Base-by-base conservation (phyloP, 306 rosid genomes). In the Trichosanthes truncata region DNA sequence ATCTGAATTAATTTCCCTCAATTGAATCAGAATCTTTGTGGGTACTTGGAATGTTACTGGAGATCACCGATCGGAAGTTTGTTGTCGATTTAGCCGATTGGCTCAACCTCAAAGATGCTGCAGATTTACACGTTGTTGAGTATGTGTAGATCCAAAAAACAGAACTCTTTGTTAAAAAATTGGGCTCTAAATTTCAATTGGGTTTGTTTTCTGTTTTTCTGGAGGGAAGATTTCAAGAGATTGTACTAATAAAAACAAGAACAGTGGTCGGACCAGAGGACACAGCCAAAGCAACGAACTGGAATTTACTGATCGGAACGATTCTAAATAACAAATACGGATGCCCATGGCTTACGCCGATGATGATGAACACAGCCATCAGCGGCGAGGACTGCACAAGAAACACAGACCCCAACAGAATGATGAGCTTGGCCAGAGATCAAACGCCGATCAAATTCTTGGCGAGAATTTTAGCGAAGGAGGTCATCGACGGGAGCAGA, bases 41-140 rank as follows among this genome's bases (percentile, higher is more conserved):
- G 97, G 98, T 31, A 90, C 96, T 71, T 95, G 97, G 98, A 95
- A 95, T 87, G 97, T 95, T 36, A 97, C 89, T 14, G 98, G 97
- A 91, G 87, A 78, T 90, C 89, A 23, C 98, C 98, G 6, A 61
- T 82, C 11, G 97, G 93, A 79, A 95, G 97, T 86, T 87, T 92
- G 92, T 87, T 20, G 93, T 89, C 74, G 98, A 95, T 84, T 89
- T 92, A 86, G 97, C 88, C 29, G 97, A 95, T 68, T 92, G 96
- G 97, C 80, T 90, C 78, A 91, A 91, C 82, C 89, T 95, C 78
- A 95, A 87, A 81, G 94, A 90, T 76, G 90, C 91, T 11, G 96
- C 97, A 20, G 99, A 95, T 78, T 76, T 93, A 18, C 93, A 95
- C 80, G 94, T 95, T 86, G 91, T 95, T 57, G 99, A 97, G 99